Base-by-base conservation (phyloP, 1,284 basidiomycete species). In the Cryptococcus deneoformans region DNA sequence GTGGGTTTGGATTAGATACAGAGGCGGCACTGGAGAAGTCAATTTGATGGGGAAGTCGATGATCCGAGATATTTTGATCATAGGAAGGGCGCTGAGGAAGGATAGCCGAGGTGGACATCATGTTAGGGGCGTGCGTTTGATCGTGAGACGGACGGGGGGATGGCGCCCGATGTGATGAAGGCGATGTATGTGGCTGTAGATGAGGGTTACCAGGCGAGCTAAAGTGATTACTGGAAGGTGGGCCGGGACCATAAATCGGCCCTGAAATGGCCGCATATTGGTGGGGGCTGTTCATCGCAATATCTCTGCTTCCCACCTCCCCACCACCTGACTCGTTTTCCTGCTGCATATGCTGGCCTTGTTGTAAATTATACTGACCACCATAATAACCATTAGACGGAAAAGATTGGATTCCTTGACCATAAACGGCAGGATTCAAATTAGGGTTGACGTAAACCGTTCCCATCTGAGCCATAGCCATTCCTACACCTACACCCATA, bases 391-490 rank as follows among this genome's bases (percentile, higher is more conserved):
- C n/a, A 14, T 24, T 14, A n/a, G 16, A 16, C 11, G 46, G 34
- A 7, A 14, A 14, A 14, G 35, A 7, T 24, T 52, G 56, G 14
- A 53, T 54, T n/a, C 57, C 50, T 2, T 51, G 44, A 1, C 52
- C 38, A 6, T 62, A 44, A 2, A 58, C 56, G 34, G 38, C 59
- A 4, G 61, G 54, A 34, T 58, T 62, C 4, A 64, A 62, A 36
- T 70, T 70, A 1, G 69, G 69, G 50, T 68, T 70, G 59, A 67
- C 63, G 49, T 70, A 70, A 36, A 64, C 68, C 16, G 59, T 61
- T 10, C 52, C 56, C 16, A 42, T 42, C 16, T 42, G 40, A 12
- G 12, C 40, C 40, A 42, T 42, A 14, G 40, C 44, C 45, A 53
- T n/a, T 52, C 46, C 40, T 16, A 16, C 16, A 8, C 50, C 39